A percentile compares a stretch with the other conserved stretches of the same genome.
phyloP scores from a whole-genome alignment of 2,329 filamentous ascomycete species.

The Fusarium musae region DNA sequence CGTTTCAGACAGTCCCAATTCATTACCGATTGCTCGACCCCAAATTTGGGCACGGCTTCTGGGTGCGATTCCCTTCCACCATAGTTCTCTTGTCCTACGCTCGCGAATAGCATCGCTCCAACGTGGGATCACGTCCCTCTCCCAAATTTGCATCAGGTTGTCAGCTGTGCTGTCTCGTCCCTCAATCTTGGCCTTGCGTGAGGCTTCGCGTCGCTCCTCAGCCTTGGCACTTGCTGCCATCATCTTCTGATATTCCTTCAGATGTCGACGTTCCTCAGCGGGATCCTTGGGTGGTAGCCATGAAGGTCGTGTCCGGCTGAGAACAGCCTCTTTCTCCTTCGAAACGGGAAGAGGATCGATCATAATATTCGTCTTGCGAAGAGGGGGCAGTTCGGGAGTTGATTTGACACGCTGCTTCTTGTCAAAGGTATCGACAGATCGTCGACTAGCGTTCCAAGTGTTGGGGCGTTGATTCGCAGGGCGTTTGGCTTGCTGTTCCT shows the following conservation, averaged over 20 bases:
- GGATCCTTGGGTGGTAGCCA: conserved; percentile 91
- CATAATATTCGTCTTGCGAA: conserved; percentile 81
- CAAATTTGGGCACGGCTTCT: conserved; percentile 76
- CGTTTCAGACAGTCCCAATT: conserved; percentile 72
- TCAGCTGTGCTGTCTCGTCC: conserved; percentile 66
- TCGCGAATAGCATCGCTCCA: conserved; percentile 78
- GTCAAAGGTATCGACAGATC: conserved; percentile 51
- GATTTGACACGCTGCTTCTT: conserved; percentile 69
- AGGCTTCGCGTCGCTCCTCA: conserved; percentile 68
- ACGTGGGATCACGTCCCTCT: conserved; percentile 78
- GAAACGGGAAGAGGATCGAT: conserved; percentile 86
- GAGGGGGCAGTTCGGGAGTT: conserved; percentile 74
- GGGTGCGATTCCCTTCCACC: conserved; percentile 83
- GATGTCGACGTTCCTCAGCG: conserved; percentile 87
- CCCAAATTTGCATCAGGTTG: conserved; percentile 73
- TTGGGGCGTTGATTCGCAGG: conserved; percentile 51
- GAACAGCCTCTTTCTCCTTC: conserved; percentile 86
- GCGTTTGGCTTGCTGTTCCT: conserved; percentile 51
- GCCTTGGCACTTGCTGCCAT: conserved; percentile 72
- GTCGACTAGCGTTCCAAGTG: conserved; percentile 53
- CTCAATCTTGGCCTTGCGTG: conserved; percentile 62
- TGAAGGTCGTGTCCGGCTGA: conserved; percentile 82
- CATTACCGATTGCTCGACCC: conserved; percentile 78
- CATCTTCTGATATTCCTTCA: conserved; percentile 88
- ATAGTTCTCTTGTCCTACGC: conserved; percentile 77